Conservation (phyloP, 148 eudicot genomes). For the Rhododendron kiyosumense region DNA sequence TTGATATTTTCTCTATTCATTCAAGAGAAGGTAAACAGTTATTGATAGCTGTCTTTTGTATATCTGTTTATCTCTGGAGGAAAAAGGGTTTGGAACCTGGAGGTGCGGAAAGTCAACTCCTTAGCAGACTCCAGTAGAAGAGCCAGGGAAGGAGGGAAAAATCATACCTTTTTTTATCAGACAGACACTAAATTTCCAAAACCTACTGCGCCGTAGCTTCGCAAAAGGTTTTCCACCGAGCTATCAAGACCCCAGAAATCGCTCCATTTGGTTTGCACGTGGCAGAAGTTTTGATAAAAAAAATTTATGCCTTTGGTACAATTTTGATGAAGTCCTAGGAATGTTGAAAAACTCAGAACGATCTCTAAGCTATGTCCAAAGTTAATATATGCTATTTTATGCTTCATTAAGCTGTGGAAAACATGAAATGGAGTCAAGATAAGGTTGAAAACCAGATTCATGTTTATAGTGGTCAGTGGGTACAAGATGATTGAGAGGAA, state of each 20-base stretch:
- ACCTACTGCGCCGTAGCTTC: not conserved
- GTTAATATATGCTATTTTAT: not conserved
- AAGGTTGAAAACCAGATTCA: not conserved
- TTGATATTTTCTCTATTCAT: conserved; percentile 66
- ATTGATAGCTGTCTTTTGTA: not conserved
- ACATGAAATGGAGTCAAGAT: not conserved
- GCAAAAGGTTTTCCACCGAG: not conserved
- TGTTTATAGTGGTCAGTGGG: not conserved
- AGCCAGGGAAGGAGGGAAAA: not conserved
- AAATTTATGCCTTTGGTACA: not conserved
- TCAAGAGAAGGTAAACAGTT: conserved; percentile 42
- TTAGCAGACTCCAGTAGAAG: not conserved
- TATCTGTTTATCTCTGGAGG: not conserved
- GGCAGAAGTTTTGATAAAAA: not conserved
- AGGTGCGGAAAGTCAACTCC: not conserved
- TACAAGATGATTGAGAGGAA: not conserved
- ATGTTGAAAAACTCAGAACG: not conserved
- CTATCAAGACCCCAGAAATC: not conserved
- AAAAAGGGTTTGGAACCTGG: conserved; percentile 1
- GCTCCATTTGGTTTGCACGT: not conserved
- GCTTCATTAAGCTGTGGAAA: not conserved
- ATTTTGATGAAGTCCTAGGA: not conserved
- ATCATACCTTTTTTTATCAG: not conserved
- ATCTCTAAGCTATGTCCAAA: not conserved
- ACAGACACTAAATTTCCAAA: not conserved